Percentiles rank a stretch among this genome's conserved stretches.
Conservation (phyloP, 2,329 filamentous ascomycete genomes). For the Aspergillus bombycis region DNA sequence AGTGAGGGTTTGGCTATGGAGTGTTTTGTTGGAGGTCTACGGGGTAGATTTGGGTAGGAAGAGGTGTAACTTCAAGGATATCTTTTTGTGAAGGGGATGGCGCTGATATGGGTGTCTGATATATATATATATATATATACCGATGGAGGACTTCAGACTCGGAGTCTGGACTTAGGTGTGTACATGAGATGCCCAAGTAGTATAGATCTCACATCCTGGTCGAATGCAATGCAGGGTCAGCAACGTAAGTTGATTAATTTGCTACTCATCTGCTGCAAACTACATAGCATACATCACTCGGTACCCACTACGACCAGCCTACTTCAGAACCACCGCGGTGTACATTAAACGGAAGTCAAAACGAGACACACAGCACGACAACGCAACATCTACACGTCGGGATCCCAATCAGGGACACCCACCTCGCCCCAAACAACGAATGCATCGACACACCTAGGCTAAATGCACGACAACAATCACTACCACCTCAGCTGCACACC, state of each 20-base stretch:
- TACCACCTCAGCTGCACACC: neutral
- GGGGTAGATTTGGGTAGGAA: neutral
- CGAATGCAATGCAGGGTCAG: constrained; percentile 2
- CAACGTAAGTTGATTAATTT: neutral
- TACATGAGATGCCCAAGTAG: constrained; percentile 2
- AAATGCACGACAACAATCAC: constrained; percentile 7
- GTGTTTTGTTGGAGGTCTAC: neutral
- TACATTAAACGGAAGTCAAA: neutral
- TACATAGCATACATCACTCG: neutral
- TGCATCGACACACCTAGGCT: neutral
- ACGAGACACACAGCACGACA: neutral
- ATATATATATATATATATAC: neutral
- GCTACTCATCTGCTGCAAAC: constrained; percentile 1
- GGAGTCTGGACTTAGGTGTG: no score
- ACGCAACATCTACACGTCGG: neutral
- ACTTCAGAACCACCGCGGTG: neutral
- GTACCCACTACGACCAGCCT: neutral
- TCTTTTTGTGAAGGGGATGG: neutral
- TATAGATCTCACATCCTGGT: neutral
- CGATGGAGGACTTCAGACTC: no score
- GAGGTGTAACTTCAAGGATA: neutral
- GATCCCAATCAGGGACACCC: constrained; percentile 1
- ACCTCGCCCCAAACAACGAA: constrained; percentile 1
- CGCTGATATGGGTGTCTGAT: neutral
- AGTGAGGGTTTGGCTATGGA: no score